These are phyloP conservation scores for Magnaporthiopsis poae DNA, from an alignment of 2,329 filamentous ascomycete species.

Conservation along the genomic window DNA sequence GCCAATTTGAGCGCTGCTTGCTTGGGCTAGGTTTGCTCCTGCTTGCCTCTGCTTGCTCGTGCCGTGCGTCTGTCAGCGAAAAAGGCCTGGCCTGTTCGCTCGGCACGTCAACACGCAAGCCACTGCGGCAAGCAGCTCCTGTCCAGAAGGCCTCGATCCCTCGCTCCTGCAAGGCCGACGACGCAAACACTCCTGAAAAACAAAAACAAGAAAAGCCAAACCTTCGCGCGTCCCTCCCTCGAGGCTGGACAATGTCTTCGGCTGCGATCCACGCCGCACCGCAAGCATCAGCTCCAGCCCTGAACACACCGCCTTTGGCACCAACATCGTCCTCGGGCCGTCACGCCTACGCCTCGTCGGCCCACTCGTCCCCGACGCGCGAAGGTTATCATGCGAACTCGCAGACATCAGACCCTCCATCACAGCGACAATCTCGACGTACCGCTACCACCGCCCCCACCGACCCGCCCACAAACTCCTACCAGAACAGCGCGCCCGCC, in stretches of 20 bases:
- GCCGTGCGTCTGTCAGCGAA: neutral
- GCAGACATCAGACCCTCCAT: constrained; percentile 40
- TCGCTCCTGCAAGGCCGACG: neutral
- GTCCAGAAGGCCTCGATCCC: neutral
- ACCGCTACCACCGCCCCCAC: constrained; percentile 43
- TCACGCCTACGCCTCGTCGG: constrained; percentile 39
- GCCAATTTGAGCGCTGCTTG: neutral
- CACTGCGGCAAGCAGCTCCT: neutral
- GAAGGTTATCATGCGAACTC: constrained; percentile 48
- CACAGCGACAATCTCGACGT: constrained; percentile 44
- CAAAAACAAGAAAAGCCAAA: neutral
- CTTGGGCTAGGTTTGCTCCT: no score
- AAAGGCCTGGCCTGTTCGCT: neutral
- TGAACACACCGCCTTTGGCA: constrained; percentile 36
- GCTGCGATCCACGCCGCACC: constrained; percentile 53
- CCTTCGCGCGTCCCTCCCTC: neutral
- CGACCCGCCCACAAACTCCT: constrained; percentile 18
- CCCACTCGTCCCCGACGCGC: constrained; percentile 41
- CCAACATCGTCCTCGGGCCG: constrained; percentile 36
- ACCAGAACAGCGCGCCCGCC: constrained; percentile 10
- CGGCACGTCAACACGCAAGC: neutral
- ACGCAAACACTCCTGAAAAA: neutral
- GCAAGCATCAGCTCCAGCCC: constrained; percentile 37
- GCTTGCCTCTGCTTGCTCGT: neutral
- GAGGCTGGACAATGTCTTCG: constrained; percentile 46